Base-by-base conservation (phyloP, 2,329 filamentous ascomycete species). In the Fusarium decemcellulare region DNA sequence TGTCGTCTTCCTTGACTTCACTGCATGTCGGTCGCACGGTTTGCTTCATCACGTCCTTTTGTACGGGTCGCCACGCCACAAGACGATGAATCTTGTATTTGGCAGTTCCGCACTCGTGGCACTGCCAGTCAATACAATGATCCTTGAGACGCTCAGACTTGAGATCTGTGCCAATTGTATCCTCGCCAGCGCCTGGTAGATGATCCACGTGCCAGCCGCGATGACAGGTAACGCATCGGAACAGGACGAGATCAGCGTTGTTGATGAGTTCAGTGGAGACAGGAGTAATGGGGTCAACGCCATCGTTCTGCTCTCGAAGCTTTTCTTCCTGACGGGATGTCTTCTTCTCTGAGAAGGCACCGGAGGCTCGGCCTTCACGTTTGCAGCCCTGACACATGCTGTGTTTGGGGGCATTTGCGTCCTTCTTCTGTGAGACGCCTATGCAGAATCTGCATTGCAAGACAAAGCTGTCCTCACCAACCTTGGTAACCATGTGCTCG, bases 381-480 rank as follows among this genome's bases (percentile, higher is more conserved):
- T 85, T 87, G 76, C 96, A 99, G 8, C 81, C 82, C 65, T 92
- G 88, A 74, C 97, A 99, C 47, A 83, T 83, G 61, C 91, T 89
- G 47, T 94, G 86, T 64, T 90, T 86, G 0, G 96, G 95, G 1
- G 91, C 90, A 16, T 83, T 85, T 0, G 74, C 67, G 68, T 98
- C 93, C 74, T 92, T 95, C 76, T 90, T 90, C 65, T 84, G 83
- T 47, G 90, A 86, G 18, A 86, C 76, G 5, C 91, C 91, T 66
- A 98, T 87, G 77, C 96, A 99, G 60, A 91, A 92, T 70, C 90
- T 91, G 81, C 96, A 99, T 77, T 99, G 96, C 40, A 99, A 82
- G 15, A 99, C 91, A 72, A 97, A 98, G 39, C 91, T 81, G 3
- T 91, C 89, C 1, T 91, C 84, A 3, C 85, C 90, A 55, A 98